Evolutionary conservation across 2,329 filamentous ascomycete species (phyloP).

Genomic region (Didymella segeticola): DNA sequence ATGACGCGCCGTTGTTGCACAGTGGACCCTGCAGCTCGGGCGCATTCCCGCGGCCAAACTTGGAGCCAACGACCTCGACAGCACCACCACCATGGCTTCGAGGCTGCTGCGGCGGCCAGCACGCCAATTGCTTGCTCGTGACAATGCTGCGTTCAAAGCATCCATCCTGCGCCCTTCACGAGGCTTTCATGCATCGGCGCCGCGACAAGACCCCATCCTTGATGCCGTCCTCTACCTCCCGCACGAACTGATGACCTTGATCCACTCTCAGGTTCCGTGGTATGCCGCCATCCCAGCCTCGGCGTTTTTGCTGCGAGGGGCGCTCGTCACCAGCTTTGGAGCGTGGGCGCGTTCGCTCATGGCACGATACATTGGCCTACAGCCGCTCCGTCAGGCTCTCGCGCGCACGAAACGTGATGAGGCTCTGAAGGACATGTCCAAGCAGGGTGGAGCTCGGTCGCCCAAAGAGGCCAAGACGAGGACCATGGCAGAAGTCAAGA

Average conservation of each 20-base stretch:
- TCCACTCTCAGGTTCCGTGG: constrained; percentile 65
- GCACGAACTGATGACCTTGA: constrained; percentile 54
- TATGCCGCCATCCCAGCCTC: constrained; percentile 61
- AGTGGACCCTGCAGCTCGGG: constrained; percentile 22
- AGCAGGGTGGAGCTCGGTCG: constrained; percentile 28
- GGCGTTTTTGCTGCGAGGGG: constrained; percentile 58
- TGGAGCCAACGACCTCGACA: constrained; percentile 1
- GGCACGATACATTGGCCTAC: constrained; percentile 52
- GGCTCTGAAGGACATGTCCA: constrained; percentile 11
- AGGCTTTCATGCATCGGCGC: constrained; percentile 59
- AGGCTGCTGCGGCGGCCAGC: constrained; percentile 30
- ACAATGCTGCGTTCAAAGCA: constrained; percentile 3
- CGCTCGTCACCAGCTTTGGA: constrained; percentile 56
- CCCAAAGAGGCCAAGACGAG: constrained; percentile 22
- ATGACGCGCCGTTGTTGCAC: constrained; percentile 37
- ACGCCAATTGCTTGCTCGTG: constrained; percentile 34
- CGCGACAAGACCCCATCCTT: constrained; percentile 47
- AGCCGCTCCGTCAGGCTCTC: constrained; percentile 49
- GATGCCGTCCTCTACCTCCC: constrained; percentile 53
- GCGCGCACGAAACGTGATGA: constrained; percentile 33
- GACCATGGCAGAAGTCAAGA: constrained; percentile 29
- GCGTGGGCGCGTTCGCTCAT: constrained; percentile 51
- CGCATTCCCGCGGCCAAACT: constrained; percentile 27
- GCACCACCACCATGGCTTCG: constrained; percentile 33
- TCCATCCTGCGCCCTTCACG: constrained; percentile 35